These are phyloP conservation scores for Crucihimalaya himalaica DNA, from an alignment of 345 rosid species.

Conservation along the genomic window DNA sequence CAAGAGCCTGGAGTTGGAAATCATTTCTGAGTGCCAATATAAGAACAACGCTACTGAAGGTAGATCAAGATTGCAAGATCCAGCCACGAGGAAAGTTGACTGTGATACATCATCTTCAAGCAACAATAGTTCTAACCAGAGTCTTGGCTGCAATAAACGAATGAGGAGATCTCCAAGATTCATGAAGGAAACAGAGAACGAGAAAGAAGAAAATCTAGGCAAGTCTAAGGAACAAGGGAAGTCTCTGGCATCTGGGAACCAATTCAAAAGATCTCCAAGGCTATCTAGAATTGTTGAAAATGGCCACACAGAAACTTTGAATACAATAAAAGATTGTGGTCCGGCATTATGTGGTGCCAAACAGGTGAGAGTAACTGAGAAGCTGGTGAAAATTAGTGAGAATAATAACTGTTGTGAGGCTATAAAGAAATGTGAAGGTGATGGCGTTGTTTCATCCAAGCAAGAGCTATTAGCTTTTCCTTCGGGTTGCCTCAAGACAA, in stretches of 20 bases:
- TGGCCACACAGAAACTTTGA: constrained; percentile 15
- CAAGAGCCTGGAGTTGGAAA: constrained; percentile 30
- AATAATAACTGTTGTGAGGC: constrained; percentile 23
- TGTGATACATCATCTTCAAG: constrained; percentile 23
- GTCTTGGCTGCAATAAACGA: constrained; percentile 9
- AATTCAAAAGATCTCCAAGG: constrained; percentile 32
- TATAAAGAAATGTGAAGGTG: constrained; percentile 25
- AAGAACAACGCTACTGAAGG: background rate
- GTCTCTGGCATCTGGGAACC: constrained; percentile 16
- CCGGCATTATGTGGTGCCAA: constrained; percentile 4
- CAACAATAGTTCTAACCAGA: background rate
- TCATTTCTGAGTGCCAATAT: constrained; percentile 29
- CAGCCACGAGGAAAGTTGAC: constrained; percentile 34
- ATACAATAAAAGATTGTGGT: constrained; percentile 6
- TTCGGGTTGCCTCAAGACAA: constrained; percentile 13
- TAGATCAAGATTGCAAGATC: background rate
- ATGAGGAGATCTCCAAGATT: constrained; percentile 47
- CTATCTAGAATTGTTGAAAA: constrained; percentile 27
- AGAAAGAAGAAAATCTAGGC: constrained; percentile 19
- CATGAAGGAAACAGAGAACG: constrained; percentile 29
- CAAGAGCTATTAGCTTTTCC: constrained; percentile 5
- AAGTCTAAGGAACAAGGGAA: constrained; percentile 10
- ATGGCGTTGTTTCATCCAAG: constrained; percentile 13
- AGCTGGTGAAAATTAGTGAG: constrained; percentile 32
- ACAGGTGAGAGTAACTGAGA: constrained; percentile 39